Conservation (phyloP, 345 rosid species). For the Lumnitzera racemosa region DNA sequence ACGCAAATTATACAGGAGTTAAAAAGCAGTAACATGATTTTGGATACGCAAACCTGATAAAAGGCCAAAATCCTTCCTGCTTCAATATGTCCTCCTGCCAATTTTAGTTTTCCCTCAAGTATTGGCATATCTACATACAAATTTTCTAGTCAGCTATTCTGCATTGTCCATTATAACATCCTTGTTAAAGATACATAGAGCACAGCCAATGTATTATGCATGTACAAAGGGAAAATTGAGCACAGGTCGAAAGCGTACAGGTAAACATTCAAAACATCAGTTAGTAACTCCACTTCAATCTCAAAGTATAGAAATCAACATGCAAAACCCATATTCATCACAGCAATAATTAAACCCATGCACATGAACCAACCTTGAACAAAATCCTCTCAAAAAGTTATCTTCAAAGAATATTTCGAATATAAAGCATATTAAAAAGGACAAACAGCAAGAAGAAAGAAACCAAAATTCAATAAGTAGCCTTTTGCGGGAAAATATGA, state of each 20-base stretch:
- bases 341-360: no score
- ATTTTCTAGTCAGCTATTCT: constrained; percentile 29
- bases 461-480: no score
- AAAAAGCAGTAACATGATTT: constrained; percentile 1
- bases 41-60: constrained; percentile 59
- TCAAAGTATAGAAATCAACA: no score
- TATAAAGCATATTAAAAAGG: no score
- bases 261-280: no score
- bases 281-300: no score
- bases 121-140: constrained; percentile 26
- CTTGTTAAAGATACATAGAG: not conserved
- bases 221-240: not conserved
- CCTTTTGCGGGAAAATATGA: no score
- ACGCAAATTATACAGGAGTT: not conserved
- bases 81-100: constrained; percentile 84
- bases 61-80: constrained; percentile 81
- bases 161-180: not conserved
- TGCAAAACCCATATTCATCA: no score
- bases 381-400: no score
- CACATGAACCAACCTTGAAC: no score
- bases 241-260: not conserved
- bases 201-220: not conserved
- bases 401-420: no score
- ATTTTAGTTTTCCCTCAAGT: constrained; percentile 57
- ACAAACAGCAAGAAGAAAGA: no score